phyloP scores from a whole-genome alignment of 2,329 filamentous ascomycete genomes.

The Colletotrichum gloeosporioides region DNA sequence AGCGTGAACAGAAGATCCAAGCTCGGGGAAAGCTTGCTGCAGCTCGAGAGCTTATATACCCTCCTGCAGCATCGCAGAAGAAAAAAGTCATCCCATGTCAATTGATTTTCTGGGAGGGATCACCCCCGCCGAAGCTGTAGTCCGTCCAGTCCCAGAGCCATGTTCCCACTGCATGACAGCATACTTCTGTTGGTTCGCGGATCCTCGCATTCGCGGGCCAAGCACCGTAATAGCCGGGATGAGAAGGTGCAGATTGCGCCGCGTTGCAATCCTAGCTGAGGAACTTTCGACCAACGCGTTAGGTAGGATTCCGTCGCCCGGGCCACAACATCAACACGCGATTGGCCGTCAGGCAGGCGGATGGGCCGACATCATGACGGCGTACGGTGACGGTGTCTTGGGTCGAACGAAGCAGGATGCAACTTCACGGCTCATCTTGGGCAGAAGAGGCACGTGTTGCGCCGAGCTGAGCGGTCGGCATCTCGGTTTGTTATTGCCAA shows the following conservation, averaged over 20 bases:
- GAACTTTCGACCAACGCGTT: conserved; percentile 6
- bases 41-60: conserved; percentile 17
- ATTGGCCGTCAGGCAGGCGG: conserved; percentile 8
- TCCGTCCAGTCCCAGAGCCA: not conserved
- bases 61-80: not conserved
- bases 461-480: not conserved
- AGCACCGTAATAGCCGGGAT: not conserved
- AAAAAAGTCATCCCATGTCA: conserved; percentile 9
- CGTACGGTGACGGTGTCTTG: conserved; percentile 1
- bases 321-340: not conserved
- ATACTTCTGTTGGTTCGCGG: conserved; percentile 3
- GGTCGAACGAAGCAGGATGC: conserved; percentile 1
- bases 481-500: conserved; percentile 8
- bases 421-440: conserved; percentile 18
- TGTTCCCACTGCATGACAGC: conserved; percentile 4
- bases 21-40: not conserved
- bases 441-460: conserved; percentile 15
- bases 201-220: conserved; percentile 5
- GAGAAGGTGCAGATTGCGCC: not conserved
- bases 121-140: not conserved
- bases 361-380: conserved; percentile 11
- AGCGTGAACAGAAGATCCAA: not conserved
- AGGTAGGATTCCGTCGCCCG: conserved; percentile 11
- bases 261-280: not conserved
- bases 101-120: not conserved